Conservation (phyloP, 2,329 filamentous ascomycete genomes). For the Myriosclerotinia duriaeana region DNA sequence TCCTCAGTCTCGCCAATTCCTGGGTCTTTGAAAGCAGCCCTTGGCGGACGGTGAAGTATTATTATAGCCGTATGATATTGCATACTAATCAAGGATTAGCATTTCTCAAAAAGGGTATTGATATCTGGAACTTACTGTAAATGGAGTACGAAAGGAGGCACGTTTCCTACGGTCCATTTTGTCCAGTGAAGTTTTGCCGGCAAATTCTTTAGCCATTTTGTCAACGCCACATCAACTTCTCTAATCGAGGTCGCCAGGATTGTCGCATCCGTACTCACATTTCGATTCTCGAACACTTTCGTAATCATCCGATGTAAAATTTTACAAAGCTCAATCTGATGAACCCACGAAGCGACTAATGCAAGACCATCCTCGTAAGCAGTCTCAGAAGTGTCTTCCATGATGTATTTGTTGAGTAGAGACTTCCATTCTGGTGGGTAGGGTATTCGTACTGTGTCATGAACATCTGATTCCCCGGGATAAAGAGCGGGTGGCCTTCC, state of each 20-base stretch:
- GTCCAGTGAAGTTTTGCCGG: constrained; percentile 52
- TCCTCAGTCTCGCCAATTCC: constrained; percentile 47
- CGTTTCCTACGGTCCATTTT: constrained; percentile 50
- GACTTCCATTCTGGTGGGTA: constrained; percentile 51
- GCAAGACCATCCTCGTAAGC: constrained; percentile 50
- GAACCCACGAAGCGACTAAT: constrained; percentile 48
- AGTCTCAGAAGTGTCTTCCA: constrained; percentile 46
- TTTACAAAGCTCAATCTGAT: constrained; percentile 50
- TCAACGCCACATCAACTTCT: constrained; percentile 49
- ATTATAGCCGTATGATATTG: constrained; percentile 53
- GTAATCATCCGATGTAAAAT: constrained; percentile 52
- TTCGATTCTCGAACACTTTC: constrained; percentile 51
- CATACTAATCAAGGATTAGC: constrained; percentile 39
- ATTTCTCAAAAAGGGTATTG: not conserved
- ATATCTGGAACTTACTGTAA: constrained; percentile 42
- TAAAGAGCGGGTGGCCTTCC: constrained; percentile 52
- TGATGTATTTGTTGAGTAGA: constrained; percentile 50
- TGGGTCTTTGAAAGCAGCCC: constrained; percentile 45
- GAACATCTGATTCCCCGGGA: constrained; percentile 51
- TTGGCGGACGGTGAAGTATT: constrained; percentile 51
- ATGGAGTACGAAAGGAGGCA: constrained; percentile 49
- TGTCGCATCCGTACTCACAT: constrained; percentile 44
- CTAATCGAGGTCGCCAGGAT: constrained; percentile 47
- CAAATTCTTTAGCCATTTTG: constrained; percentile 49
- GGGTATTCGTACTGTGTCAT: constrained; percentile 50